Evolutionary conservation across 768 basidiomycete genomes (phyloP).

Genomic region (Mycena haematopus): DNA sequence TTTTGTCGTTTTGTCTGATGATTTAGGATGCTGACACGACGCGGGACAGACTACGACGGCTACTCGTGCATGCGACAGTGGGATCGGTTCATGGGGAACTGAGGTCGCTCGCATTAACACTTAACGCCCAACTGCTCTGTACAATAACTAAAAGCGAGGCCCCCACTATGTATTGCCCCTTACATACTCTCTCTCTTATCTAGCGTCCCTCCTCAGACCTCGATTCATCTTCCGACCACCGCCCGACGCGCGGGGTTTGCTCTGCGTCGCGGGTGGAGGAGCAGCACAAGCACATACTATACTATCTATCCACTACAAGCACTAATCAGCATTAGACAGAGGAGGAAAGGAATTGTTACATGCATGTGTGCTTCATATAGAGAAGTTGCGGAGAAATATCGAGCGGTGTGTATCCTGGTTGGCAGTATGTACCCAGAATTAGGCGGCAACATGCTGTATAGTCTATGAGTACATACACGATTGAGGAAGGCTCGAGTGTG

Average conservation of each 20-base stretch:
- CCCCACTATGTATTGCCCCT: neutral
- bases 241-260: neutral
- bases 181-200: neutral
- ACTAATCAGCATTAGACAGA: neutral
- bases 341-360: neutral
- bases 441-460: no score
- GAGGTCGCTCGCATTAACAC: neutral
- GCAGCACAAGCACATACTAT: neutral
- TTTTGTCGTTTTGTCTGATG: neutral
- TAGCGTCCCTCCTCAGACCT: neutral
- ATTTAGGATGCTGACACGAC: constrained; percentile 2
- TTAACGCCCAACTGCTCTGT: neutral
- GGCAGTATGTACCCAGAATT: no score
- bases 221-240: neutral
- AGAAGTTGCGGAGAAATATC: no score
- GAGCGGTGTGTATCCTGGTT: no score
- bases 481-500: no score
- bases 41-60: constrained; percentile 54
- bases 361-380: neutral
- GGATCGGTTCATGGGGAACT: constrained; percentile 41
- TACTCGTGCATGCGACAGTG: constrained; percentile 65
- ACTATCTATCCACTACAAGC: neutral
- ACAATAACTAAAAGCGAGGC: neutral
- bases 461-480: no score
- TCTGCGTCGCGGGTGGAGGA: neutral